Conservation (phyloP, 495 filamentous ascomycete genomes). For the Penicillium dipodomyicola region DNA sequence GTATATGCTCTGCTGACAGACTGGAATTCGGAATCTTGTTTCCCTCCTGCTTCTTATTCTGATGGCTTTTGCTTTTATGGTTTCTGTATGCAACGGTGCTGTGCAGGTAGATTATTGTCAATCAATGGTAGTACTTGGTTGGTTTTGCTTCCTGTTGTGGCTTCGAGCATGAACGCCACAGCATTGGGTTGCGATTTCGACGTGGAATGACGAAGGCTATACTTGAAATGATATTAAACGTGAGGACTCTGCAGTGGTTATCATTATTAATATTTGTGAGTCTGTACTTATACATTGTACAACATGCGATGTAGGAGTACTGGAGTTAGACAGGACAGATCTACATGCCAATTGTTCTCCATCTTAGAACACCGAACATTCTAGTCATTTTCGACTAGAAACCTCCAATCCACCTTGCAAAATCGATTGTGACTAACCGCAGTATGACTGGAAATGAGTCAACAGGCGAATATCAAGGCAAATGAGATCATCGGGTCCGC, state of each 20-base stretch:
- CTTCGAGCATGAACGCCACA: not conserved
- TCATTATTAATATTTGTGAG: not conserved
- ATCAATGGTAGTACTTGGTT: not conserved
- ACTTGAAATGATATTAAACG: not conserved
- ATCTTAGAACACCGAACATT: not conserved
- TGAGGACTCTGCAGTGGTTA: not conserved
- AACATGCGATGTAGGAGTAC: not conserved
- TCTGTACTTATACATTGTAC: not conserved
- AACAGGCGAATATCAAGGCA: not conserved
- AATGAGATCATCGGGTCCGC: conserved; percentile 12
- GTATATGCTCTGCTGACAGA: not conserved
- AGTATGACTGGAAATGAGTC: conserved; percentile 7
- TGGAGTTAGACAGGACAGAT: not conserved
- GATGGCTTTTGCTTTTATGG: not conserved
- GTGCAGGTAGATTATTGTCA: not conserved
- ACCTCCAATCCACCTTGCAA: not conserved
- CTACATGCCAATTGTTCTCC: not conserved
- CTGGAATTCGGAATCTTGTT: not conserved
- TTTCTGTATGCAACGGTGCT: not conserved
- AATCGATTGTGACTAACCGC: not conserved
- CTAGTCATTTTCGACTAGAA: not conserved
- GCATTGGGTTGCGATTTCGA: not conserved
- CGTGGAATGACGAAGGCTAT: not conserved
- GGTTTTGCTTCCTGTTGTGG: not conserved
- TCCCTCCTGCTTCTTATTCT: not conserved